Base-by-base conservation (phyloP, 1,284 basidiomycete genomes). In the Marasmius sp. region DNA sequence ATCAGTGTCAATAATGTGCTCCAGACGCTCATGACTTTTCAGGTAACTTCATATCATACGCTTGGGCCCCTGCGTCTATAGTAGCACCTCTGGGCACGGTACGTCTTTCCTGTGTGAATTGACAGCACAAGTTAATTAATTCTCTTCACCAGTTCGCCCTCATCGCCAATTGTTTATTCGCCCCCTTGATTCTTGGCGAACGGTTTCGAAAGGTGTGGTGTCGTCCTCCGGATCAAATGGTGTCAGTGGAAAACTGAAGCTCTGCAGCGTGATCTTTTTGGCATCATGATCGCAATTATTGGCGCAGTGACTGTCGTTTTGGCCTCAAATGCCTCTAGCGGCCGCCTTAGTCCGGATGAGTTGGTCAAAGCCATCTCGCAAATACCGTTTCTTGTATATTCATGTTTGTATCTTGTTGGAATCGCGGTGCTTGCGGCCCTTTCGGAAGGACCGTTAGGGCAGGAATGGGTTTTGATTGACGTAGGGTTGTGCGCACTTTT, bases 81-180 rank as follows among this genome's bases (percentile, higher is more conserved):
- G 95, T 98, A n/a, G 96, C 97, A 1, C 97, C 96, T 18, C 81
- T 98, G 7, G 95, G 96, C 37, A 96, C 94, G 37, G 94, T 95
- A 69, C 78, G 88, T 79, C 8, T 50, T 50, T 37, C 36, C 49
- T n/a, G 52, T 39, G 18, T 27, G 27, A 27, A 27, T 27, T 27
- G 27, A 27, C 27, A 27, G 27, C 27, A 27, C n/a, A 27, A 27
- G 27, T 27, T 27, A 5, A 27, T 27, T 5, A 5, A 2, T 38
- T 62, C 62, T 58, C 56, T 61, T 60, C 54, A 16, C 53, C 57
- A 93, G 89, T 91, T 93, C 70, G 92, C 97, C 1, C 81, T 99
- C 9, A 89, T 98, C 59, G 94, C 96, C 16, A 98, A 98, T 74
- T 97, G 95, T 71, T 82, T 96, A 53, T 95, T 98, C 66, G 94